phyloP scores from a whole-genome alignment of 495 filamentous ascomycete species.

The Darksidea phi region DNA sequence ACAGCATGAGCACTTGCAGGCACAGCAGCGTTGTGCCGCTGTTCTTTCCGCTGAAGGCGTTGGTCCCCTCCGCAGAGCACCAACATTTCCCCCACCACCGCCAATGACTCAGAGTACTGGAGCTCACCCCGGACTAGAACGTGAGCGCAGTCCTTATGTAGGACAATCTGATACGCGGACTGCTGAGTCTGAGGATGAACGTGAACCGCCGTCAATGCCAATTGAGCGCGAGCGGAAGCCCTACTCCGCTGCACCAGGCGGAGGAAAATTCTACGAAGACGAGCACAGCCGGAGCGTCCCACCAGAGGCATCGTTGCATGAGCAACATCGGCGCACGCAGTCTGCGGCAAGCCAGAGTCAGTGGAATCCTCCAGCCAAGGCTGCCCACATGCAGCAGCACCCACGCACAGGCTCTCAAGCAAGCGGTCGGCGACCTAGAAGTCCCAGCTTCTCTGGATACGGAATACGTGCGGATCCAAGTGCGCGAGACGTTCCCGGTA shows the following conservation, averaged over 20 bases:
- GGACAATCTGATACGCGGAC: constrained; percentile 43
- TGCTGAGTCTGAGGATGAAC: constrained; percentile 49
- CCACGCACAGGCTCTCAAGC: constrained; percentile 28
- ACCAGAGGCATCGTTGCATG: constrained; percentile 17
- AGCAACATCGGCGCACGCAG: constrained; percentile 22
- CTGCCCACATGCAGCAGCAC: constrained; percentile 10
- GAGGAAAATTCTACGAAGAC: constrained; percentile 57
- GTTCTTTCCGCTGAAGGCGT: constrained; percentile 36
- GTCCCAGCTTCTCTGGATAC: constrained; percentile 31
- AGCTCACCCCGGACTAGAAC: constrained; percentile 43
- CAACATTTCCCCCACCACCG: constrained; percentile 37
- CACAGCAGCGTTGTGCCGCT: constrained; percentile 40
- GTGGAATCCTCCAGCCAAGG: constrained; percentile 12
- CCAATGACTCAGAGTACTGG: constrained; percentile 17
- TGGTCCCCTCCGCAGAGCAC: constrained; percentile 30
- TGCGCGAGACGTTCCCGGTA: constrained; percentile 22
- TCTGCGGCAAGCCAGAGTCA: constrained; percentile 28
- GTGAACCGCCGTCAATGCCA: constrained; percentile 47
- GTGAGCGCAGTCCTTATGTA: constrained; percentile 54
- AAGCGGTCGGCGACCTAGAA: constrained; percentile 26
- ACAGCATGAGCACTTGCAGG: constrained; percentile 34
- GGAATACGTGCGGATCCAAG: constrained; percentile 30
- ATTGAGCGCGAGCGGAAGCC: constrained; percentile 65
- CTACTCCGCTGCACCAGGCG: constrained; percentile 56
- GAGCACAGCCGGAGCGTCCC: constrained; percentile 29